Evolutionary conservation across 2,329 filamentous ascomycete species (phyloP).

Genomic region (Diaporthe sp.): DNA sequence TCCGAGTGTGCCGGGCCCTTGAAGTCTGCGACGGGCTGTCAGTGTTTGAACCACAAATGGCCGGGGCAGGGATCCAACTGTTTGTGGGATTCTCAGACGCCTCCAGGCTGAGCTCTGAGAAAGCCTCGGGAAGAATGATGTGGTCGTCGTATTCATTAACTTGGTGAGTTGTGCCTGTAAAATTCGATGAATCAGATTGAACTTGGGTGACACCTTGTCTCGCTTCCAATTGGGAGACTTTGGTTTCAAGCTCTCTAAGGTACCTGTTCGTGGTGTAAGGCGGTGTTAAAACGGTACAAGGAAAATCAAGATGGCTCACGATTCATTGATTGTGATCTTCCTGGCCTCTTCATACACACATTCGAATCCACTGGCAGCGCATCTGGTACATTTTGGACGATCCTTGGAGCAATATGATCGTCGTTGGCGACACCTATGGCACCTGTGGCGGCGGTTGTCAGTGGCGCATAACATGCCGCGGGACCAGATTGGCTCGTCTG

Average conservation of each 20-base stretch:
- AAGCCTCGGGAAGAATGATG: conserved; percentile 51
- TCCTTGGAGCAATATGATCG: conserved; percentile 56
- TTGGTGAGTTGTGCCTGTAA: not conserved
- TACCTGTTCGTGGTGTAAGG: conserved; percentile 45
- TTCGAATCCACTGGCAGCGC: conserved; percentile 48
- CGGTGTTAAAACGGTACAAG: too few species aligned
- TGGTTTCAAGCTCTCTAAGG: conserved; percentile 52
- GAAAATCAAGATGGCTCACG: conserved; percentile 42
- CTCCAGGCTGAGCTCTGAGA: conserved; percentile 53
- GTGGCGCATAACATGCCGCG: not conserved
- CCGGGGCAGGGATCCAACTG: conserved; percentile 23
- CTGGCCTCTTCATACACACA: conserved; percentile 54
- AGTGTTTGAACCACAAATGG: not conserved
- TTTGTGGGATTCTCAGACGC: conserved; percentile 41
- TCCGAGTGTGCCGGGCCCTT: conserved; percentile 56
- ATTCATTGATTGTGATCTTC: conserved; percentile 53
- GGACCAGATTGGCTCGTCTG: not conserved
- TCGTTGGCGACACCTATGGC: conserved; percentile 52
- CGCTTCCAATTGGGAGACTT: conserved; percentile 42
- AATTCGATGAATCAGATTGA: not conserved
- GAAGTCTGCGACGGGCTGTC: conserved; percentile 45
- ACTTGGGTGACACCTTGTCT: not conserved
- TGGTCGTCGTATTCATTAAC: conserved; percentile 49
- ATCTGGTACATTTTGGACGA: conserved; percentile 53
- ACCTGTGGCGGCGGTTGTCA: conserved; percentile 45